Evolutionary conservation across 208 protist species (phyloP), one percentile per base, ranked within the genome.

Genomic region (Acanthamoeba lenticulata): DNA sequence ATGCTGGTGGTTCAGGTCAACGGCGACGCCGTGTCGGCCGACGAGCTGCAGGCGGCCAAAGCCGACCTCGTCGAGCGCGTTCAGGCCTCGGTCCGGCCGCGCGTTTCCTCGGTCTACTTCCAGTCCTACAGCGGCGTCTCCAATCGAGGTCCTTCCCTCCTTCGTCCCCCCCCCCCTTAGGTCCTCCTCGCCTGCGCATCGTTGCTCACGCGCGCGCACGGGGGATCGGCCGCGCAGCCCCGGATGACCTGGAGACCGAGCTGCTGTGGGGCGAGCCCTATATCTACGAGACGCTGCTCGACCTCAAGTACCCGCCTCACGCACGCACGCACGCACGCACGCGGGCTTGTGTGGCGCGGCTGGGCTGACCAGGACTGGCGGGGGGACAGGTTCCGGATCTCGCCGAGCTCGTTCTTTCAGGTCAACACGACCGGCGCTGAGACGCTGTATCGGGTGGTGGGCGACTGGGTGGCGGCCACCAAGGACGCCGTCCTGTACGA

Each of bases 381-480:
- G 6, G 38, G 4, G n/a, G 6, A 83, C 94, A 67, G 57, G 79
- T 99, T 99, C 95, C 96, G 98, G 72, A 97, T 99, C 7, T 98
- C 97, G 85, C 97, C 98, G 19, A 97, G 96, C 11, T 97, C 98
- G 6, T 99, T 99, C 94, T 99, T 99, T 94, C 99, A 99, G 96
- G 98, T 99, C 0, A 99, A 99, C 96, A 99, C 97, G 4, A 94
- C 96, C 13, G 98, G 97, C 44, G 98, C 98, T 86, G 98, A 99
- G 72, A 29, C 94, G 4, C 95, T 99, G 94, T 97, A 99, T 44
- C 44, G 49, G 69, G 62, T 29, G 17, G 67, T 85, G 45, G 45
- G 29, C 15, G 52, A 89, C 1, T 67, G 57, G 94, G 62, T 40
- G 9, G 65, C 49, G 7, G 95, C 98, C 7, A 95, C 29, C 19